Evolutionary conservation across 2,329 filamentous ascomycete species (phyloP), one percentile per base, ranked within the genome.

Genomic region (Tothia fuscella): DNA sequence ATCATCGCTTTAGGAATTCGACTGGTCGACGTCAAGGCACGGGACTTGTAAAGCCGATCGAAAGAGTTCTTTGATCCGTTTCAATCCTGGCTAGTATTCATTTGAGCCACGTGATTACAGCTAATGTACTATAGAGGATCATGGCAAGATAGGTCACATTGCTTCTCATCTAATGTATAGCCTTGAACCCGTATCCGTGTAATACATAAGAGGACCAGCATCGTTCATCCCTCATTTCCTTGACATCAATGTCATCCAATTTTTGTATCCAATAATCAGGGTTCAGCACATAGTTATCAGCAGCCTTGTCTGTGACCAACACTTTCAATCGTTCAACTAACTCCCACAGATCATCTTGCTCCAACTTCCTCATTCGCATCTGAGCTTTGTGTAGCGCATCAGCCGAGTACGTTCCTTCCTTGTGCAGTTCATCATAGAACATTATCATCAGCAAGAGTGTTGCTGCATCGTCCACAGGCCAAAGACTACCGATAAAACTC

Each of bases 341-440:
- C 7, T 41, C 44, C 12, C 17, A 10, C 28, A 46, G 22, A 10
- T 42, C 41, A 12, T 20, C 31, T 20, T 43, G 30, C 14, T 40
- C 43, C 36, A 46, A 24, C 6, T 21, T 32, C 21, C 41, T 30
- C 44, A 46, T 46, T 49, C 47, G 59, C 2, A 25, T 21, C 19
- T 37, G 35, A 12, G 35, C 35, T n/a, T 41, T 26, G 37, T 41
- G 35, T 22, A 47, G 29, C 16, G 46, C 46, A n/a, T n/a, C n/a
- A 5, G 45, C 38, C 10, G 36, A 39, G 12, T 43, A 24, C 7
- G 44, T 28, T 12, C 38, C 17, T 17, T 40, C 32, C 14, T 42
- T 46, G n/a, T 22, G 24, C 19, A 46, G 20, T 26, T 40, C 37
- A 22, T 46, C 32, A 35, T 48, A 48, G 30, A 48, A 48, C 37